phyloP scores from a whole-genome alignment of 805 yeast species.

The Candida awuae region DNA sequence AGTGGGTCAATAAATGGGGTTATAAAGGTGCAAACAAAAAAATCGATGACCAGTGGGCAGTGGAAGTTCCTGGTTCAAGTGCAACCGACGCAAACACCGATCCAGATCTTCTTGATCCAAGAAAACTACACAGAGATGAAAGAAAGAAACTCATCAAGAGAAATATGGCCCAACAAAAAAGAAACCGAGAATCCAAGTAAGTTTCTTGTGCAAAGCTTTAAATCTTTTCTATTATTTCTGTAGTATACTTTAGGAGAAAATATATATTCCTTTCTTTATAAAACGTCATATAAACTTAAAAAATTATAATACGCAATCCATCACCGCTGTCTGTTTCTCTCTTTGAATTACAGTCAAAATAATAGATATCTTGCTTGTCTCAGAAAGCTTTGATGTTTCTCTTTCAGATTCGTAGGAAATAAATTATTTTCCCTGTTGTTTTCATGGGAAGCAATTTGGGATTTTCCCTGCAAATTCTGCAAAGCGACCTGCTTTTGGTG shows the following conservation, averaged over 20 bases:
- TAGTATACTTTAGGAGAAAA: too few species aligned
- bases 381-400: too few species aligned
- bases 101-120: conserved; percentile 72
- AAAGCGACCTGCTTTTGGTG: neutral
- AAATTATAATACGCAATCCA: too few species aligned
- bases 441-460: too few species aligned
- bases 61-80: conserved; percentile 67
- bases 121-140: conserved; percentile 71
- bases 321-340: too few species aligned
- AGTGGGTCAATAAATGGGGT: conserved; percentile 99
- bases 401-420: too few species aligned
- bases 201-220: neutral
- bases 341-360: too few species aligned
- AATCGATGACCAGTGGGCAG: conserved; percentile 87
- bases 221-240: conserved; percentile 2
- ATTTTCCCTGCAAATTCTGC: neutral
- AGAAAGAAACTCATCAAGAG: conserved; percentile 79
- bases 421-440: too few species aligned
- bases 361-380: too few species aligned
- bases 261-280: neutral
- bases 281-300: too few species aligned
- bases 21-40: conserved; percentile 88
- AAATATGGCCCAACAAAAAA: conserved; percentile 77
- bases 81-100: conserved; percentile 45
- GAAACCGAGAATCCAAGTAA: conserved; percentile 36